phyloP scores from a whole-genome alignment of 2,329 filamentous ascomycete species.

The Xylariaceae sp. region DNA sequence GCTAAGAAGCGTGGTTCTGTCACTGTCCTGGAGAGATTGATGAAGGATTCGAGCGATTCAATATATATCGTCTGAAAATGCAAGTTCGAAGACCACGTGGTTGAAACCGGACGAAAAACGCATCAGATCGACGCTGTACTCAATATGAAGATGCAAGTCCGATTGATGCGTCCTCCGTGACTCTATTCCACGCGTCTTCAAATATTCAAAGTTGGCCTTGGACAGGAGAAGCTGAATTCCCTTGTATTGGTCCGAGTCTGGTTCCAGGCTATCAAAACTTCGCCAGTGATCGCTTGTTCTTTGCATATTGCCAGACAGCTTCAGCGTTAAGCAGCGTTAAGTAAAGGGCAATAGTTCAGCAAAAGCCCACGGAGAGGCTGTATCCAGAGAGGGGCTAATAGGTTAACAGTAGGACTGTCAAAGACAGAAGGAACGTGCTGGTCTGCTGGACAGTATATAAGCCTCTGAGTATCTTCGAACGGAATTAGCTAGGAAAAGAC shows the following conservation, averaged over 20 bases:
- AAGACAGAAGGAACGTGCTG: no score
- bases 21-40: conserved; percentile 21
- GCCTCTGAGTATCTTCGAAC: no score
- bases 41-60: conserved; percentile 37
- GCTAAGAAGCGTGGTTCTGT: conserved; percentile 34
- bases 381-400: no score
- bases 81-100: conserved; percentile 36
- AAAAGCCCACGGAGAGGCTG: no score
- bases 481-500: no score
- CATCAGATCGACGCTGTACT: conserved; percentile 6
- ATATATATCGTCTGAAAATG: conserved; percentile 37
- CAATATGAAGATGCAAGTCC: conserved; percentile 1
- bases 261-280: not conserved
- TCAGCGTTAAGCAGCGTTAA: no score
- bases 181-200: conserved; percentile 10
- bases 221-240: conserved; percentile 11
- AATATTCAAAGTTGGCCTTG: conserved; percentile 15
- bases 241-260: conserved; percentile 13
- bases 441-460: no score
- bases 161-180: conserved; percentile 3
- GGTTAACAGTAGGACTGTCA: no score
- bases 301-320: not conserved
- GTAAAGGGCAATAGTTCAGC: no score
- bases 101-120: conserved; percentile 30
- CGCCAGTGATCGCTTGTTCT: conserved; percentile 11